phyloP scores from a whole-genome alignment of 768 basidiomycete genomes.

The Calvatia gigantea region DNA sequence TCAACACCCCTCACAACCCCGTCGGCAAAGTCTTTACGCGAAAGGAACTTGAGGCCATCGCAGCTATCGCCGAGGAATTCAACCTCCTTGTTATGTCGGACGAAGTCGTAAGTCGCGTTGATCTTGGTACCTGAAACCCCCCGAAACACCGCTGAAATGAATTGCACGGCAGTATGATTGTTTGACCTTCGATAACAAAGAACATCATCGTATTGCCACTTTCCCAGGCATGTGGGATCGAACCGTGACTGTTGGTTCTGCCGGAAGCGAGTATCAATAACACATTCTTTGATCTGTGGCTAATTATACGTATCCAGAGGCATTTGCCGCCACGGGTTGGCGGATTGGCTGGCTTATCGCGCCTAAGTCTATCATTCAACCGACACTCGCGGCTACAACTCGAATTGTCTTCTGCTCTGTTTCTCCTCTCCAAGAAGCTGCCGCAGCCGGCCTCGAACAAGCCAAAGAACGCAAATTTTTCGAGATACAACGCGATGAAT shows the following conservation, averaged over 20 bases:
- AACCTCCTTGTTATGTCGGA: slow-evolving; percentile 93
- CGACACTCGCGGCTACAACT: slow-evolving; percentile 86
- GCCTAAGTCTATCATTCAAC: slow-evolving; percentile 74
- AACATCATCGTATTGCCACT: slow-evolving; percentile 89
- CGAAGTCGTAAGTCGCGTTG: slow-evolving; percentile 74
- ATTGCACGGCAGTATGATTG: slow-evolving; percentile 73
- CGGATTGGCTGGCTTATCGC: slow-evolving; percentile 96
- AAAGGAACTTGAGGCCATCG: slow-evolving; percentile 80
- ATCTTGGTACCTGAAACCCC: neutral
- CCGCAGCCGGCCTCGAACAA: slow-evolving; percentile 84
- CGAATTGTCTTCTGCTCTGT: slow-evolving; percentile 96
- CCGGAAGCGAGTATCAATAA: slow-evolving; percentile 64
- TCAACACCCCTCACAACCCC: slow-evolving; percentile 97
- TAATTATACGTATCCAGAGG: slow-evolving; percentile 48
- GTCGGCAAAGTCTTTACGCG: slow-evolving; percentile 95
- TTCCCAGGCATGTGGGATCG: slow-evolving; percentile 99
- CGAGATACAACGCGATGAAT: slow-evolving; percentile 69
- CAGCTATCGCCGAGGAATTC: slow-evolving; percentile 84
- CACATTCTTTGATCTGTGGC: neutral
- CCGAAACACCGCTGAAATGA: slow-evolving; percentile 7
- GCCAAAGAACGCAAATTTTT: slow-evolving; percentile 74
- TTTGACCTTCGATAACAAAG: slow-evolving; percentile 81
- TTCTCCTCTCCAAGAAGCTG: slow-evolving; percentile 93
- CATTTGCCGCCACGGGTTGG: slow-evolving; percentile 97
- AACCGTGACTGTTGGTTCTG: slow-evolving; percentile 94